Percentiles rank a stretch among this genome's conserved stretches.
Conservation (phyloP, 768 basidiomycete genomes). For the Boletus huronensis region DNA sequence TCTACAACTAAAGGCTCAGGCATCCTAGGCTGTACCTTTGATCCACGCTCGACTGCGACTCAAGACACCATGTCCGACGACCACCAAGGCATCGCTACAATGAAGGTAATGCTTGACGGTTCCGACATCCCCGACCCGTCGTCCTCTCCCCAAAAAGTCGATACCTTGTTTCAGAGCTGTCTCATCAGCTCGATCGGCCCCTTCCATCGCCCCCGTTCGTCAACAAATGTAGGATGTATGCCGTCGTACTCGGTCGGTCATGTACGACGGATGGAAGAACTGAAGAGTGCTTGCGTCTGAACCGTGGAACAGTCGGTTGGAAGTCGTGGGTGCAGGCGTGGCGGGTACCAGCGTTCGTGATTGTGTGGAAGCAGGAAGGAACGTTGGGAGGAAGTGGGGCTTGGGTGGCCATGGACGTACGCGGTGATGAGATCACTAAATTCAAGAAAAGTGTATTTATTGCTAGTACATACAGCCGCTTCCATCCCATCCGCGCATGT, state of each 20-base stretch:
- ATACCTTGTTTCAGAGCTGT: neutral
- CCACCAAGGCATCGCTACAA: neutral
- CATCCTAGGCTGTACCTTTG: neutral
- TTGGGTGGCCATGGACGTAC: too few relatives aligned
- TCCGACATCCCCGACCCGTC: neutral
- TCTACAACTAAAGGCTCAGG: constrained; percentile 13
- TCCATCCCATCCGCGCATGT: neutral
- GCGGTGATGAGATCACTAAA: neutral
- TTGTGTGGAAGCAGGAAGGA: neutral
- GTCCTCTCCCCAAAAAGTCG: neutral
- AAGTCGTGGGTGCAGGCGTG: neutral
- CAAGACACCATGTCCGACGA: neutral
- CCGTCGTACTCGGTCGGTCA: neutral
- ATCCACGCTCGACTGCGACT: neutral
- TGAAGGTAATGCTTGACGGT: neutral
- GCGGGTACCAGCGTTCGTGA: neutral
- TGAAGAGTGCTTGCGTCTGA: neutral
- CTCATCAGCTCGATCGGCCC: neutral
- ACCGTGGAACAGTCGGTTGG: neutral
- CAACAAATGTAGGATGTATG: neutral
- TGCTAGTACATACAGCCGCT: neutral
- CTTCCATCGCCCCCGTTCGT: neutral
- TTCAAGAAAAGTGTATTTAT: neutral
- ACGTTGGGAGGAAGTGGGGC: neutral
- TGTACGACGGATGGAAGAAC: neutral